Conservation (phyloP, 176 grass and related monocot genomes). For the Oryza rufipogon region DNA sequence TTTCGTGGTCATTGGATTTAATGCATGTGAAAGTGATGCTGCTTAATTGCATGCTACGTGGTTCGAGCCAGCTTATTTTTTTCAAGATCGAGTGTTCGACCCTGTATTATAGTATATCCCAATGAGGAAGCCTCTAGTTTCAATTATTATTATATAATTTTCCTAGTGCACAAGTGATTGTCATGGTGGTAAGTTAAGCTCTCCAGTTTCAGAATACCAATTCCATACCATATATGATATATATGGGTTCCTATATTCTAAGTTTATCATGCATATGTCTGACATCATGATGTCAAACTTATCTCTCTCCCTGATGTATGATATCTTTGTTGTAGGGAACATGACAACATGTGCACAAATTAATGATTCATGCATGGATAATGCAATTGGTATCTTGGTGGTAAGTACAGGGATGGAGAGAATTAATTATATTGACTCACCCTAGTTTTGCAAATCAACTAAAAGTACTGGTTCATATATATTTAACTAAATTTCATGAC, state of each 20-base stretch:
- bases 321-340: not conserved
- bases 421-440: not conserved
- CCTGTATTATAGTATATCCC: not conserved
- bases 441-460: not conserved
- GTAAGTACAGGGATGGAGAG: not conserved
- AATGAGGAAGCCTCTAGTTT: constrained; percentile 20
- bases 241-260: not conserved
- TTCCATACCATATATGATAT: constrained; percentile 7
- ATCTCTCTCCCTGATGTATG: not conserved
- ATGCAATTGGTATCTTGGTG: not conserved
- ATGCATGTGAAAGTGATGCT: constrained; percentile 8
- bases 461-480: not conserved
- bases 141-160: constrained; percentile 11
- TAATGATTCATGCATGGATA: not conserved
- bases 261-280: constrained; percentile 3
- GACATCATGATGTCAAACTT: not conserved
- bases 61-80: not conserved
- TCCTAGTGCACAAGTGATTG: constrained; percentile 17
- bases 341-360: not conserved
- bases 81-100: not conserved
- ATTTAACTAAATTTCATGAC: not conserved
- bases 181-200: not conserved
- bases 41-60: constrained; percentile 25
- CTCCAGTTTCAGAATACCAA: not conserved
- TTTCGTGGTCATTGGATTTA: not conserved